Evolutionary conservation across 768 basidiomycete genomes (phyloP), one percentile per base, ranked within the genome.

Genomic region (Tricholoma sp.): DNA sequence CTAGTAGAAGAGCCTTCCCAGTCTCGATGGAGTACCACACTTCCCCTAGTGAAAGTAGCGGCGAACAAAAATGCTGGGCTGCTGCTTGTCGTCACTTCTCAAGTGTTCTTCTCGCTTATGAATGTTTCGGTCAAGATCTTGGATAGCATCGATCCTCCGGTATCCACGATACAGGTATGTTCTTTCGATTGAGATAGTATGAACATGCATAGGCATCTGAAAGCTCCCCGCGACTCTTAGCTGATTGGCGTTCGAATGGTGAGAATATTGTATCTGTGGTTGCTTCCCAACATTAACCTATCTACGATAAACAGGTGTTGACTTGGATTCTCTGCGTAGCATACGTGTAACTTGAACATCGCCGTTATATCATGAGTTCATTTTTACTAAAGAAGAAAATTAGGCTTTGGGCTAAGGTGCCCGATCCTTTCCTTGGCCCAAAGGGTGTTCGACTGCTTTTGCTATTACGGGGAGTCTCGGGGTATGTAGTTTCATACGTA

Each of bases 341-440:
- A 24, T 24, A 24, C 24, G 24, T 24, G 24, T 24, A 24, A 24
- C 1, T 24, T 24, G 24, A 24, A 24, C 24, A 24, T n/a, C 32
- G 5, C 34, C n/a, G 11, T 11, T 53, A n/a, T 28, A 15, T 24
- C 28, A 29, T 15, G 37, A 9, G 5, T 24, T 18, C 4, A 42
- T 4, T 11, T 18, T 15, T 6, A 37, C 44, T 32, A 48, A 28
- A 48, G 44, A 5, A 36, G 12, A 33, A 20, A 74, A 18, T 6
- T 3, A 75, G 74, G 74, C 37, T 67, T 29, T 60, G 76, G 72
- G 77, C 66, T 60, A 59, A 71, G 24, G 67, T 77, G 6, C 67
- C 70, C 1, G 73, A 92, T 63, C 88, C 88, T 0, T 67, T 85
- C 29, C 62, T 86, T 0, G 91, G 89, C 1, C 91, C 90, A 0